These are phyloP conservation scores for Alternaria alternata DNA, from an alignment of 2,329 filamentous ascomycete species.

Conservation along the genomic window DNA sequence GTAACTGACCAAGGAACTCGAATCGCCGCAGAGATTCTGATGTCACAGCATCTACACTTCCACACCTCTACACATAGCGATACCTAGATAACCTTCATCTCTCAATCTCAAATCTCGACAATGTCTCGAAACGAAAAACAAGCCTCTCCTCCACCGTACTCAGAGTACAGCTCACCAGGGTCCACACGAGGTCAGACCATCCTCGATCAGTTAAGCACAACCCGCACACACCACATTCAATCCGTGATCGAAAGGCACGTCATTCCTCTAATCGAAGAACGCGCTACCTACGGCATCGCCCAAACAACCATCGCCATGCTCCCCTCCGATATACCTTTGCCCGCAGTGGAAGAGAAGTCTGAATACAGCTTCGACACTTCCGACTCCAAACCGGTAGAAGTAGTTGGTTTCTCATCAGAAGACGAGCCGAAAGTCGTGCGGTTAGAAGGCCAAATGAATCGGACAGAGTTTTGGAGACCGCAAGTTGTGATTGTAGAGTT, in stretches of 20 bases:
- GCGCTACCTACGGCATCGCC: slow-evolving; percentile 53
- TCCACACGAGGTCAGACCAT: slow-evolving; percentile 38
- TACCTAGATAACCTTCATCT: not conserved
- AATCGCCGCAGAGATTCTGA: not conserved
- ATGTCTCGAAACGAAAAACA: slow-evolving; percentile 24
- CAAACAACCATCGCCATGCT: slow-evolving; percentile 56
- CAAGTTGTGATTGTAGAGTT: slow-evolving; percentile 53
- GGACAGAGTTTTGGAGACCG: slow-evolving; percentile 55
- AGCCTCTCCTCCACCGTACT: slow-evolving; percentile 14
- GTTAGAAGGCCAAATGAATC: slow-evolving; percentile 52
- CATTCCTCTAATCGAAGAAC: slow-evolving; percentile 52
- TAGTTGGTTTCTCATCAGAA: slow-evolving; percentile 52
- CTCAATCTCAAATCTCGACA: not conserved
- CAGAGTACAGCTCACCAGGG: slow-evolving; percentile 28
- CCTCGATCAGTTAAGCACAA: slow-evolving; percentile 48
- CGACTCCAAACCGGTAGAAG: slow-evolving; percentile 38
- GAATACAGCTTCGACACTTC: slow-evolving; percentile 42
- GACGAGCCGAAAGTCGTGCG: slow-evolving; percentile 52
- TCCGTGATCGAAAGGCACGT: slow-evolving; percentile 51
- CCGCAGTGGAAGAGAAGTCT: slow-evolving; percentile 33
- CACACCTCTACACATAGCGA: not conserved
- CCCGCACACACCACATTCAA: slow-evolving; percentile 52
- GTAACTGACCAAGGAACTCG: not conserved
- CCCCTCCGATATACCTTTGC: slow-evolving; percentile 52
- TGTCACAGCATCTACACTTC: not conserved